Conservation (phyloP, 2,329 filamentous ascomycete species). For the Magnaporthales sp. region DNA sequence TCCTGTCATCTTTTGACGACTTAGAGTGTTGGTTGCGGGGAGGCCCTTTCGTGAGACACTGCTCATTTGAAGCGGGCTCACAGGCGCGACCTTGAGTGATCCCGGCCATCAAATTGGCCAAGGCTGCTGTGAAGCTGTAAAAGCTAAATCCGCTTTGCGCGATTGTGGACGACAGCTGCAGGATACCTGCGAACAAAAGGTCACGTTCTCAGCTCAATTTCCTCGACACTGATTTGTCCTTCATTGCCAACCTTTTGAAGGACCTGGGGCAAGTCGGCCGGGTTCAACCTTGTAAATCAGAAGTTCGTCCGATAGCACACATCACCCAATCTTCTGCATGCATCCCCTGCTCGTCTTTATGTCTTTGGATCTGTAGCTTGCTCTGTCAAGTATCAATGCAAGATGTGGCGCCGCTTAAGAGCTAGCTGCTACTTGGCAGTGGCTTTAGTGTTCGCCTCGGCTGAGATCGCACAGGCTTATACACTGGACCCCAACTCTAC, state of each 20-base stretch:
- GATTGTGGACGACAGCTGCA: not conserved
- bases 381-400: not conserved
- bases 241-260: not conserved
- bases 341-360: not conserved
- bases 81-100: not conserved
- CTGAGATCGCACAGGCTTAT: slow-evolving; percentile 9
- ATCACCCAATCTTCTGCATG: not conserved
- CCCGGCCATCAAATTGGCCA: not conserved
- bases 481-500: slow-evolving; percentile 14
- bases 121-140: not conserved
- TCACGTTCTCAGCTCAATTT: not conserved
- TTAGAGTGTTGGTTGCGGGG: not conserved
- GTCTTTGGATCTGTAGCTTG: not conserved
- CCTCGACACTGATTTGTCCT: not conserved
- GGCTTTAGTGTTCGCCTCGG: slow-evolving; percentile 8
- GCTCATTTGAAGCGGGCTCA: not conserved
- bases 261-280: not conserved
- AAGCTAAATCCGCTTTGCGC: not conserved
- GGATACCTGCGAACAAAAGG: not conserved
- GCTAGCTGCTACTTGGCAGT: slow-evolving; percentile 6
- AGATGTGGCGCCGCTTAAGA: not conserved
- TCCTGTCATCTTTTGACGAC: not conserved
- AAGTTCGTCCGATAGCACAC: not conserved
- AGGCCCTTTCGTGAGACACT: not conserved
- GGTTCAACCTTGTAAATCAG: no score